Percentiles rank a stretch among this genome's conserved stretches.
Conservation (phyloP, 2,329 filamentous ascomycete species). For the Fusarium poae region DNA sequence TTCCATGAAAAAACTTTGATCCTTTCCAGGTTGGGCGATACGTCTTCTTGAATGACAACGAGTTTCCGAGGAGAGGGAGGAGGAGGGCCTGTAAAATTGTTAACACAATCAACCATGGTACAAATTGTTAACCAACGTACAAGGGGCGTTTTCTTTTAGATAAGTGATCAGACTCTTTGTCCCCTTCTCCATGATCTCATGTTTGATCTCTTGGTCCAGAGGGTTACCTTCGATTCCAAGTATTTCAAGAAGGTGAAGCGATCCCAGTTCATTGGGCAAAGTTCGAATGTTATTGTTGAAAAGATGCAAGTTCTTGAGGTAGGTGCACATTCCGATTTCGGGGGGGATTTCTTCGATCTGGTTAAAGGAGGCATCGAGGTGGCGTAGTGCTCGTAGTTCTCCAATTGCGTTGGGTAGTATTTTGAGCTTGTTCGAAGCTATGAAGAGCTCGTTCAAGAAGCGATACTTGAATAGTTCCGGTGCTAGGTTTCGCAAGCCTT, state of each 20-base stretch:
- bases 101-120: slow-evolving; percentile 27
- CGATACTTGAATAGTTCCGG: slow-evolving; percentile 85
- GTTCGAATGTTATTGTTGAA: slow-evolving; percentile 91
- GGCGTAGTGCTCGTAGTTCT: slow-evolving; percentile 80
- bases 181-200: slow-evolving; percentile 86
- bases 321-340: slow-evolving; percentile 97
- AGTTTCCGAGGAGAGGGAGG: slow-evolving; percentile 82
- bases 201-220: slow-evolving; percentile 79
- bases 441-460: slow-evolving; percentile 91
- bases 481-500: slow-evolving; percentile 87
- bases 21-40: slow-evolving; percentile 71
- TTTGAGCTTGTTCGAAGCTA: slow-evolving; percentile 91
- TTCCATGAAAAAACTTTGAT: slow-evolving; percentile 95
- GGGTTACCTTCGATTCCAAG: slow-evolving; percentile 95
- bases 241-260: slow-evolving; percentile 87
- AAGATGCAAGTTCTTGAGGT: slow-evolving; percentile 84
- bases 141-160: slow-evolving; percentile 85
- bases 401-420: slow-evolving; percentile 85
- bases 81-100: slow-evolving; percentile 71
- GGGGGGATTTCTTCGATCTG: slow-evolving; percentile 83
- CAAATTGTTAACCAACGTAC: slow-evolving; percentile 65
- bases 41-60: slow-evolving; percentile 80
- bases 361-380: slow-evolving; percentile 92
- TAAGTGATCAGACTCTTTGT: slow-evolving; percentile 86
- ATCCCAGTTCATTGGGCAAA: slow-evolving; percentile 88